Percentiles rank a stretch among this genome's conserved stretches.
Evolutionary conservation across 148 eudicot species (phyloP).

Genomic region (Vaccinium vitisidaea): DNA sequence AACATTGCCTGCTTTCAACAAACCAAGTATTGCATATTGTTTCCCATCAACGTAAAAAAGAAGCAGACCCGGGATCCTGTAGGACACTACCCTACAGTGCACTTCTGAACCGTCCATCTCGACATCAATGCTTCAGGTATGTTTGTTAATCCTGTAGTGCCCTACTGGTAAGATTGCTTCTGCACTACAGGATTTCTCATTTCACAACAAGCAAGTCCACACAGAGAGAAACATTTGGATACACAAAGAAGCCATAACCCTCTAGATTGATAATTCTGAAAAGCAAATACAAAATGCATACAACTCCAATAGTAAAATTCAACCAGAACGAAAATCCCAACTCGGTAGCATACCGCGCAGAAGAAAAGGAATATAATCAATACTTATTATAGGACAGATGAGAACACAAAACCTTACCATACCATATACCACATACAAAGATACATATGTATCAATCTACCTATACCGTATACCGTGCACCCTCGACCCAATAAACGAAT

Average conservation of each 20-base stretch:
- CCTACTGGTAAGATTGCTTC: too few species aligned
- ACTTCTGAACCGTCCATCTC: too few species aligned
- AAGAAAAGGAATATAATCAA: neutral
- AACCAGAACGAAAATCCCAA: neutral
- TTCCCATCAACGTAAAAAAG: too few species aligned
- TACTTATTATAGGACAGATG: neutral
- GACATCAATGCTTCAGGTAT: too few species aligned
- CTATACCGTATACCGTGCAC: slow-evolving; percentile 5
- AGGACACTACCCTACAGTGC: too few species aligned
- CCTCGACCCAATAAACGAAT: neutral
- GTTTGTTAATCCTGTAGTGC: too few species aligned
- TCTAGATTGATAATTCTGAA: neutral
- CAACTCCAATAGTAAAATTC: slow-evolving; percentile 9
- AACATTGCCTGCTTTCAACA: neutral
- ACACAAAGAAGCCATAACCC: neutral
- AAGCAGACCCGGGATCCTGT: too few species aligned
- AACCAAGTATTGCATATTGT: neutral
- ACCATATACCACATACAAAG: neutral
- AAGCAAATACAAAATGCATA: slow-evolving; percentile 16
- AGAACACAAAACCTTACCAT: slow-evolving; percentile 10
- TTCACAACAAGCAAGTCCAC: too few species aligned
- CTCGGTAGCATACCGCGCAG: neutral
- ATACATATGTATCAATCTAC: slow-evolving; percentile 9
- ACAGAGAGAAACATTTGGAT: neutral
- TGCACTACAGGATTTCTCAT: too few species aligned